Evolutionary conservation across 176 grass and related monocot genomes (phyloP).

Genomic region (Hordeum marinum): DNA sequence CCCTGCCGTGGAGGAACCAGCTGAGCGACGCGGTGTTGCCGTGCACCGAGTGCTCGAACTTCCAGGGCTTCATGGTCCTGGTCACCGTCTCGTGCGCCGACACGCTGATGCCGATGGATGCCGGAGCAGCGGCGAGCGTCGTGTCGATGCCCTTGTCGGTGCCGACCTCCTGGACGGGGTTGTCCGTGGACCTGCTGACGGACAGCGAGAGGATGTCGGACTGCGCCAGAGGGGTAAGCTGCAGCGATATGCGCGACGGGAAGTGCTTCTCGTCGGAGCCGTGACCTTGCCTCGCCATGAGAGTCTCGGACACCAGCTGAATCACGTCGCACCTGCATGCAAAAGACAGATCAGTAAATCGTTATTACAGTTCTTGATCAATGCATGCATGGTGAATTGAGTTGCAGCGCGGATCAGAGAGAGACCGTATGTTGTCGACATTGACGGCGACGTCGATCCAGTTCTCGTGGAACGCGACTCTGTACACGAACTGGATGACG

Average conservation of each 20-base stretch:
- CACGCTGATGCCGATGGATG: slow-evolving; percentile 36
- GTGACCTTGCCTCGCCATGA: slow-evolving; percentile 69
- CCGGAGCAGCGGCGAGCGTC: slow-evolving; percentile 21
- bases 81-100: slow-evolving; percentile 44
- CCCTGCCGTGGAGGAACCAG: slow-evolving; percentile 63
- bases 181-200: slow-evolving; percentile 65
- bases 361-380: background rate
- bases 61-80: slow-evolving; percentile 57
- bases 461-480: slow-evolving; percentile 46
- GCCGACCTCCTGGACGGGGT: slow-evolving; percentile 48
- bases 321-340: slow-evolving; percentile 57
- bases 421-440: slow-evolving; percentile 78
- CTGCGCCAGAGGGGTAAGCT: slow-evolving; percentile 58
- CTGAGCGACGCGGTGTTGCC: slow-evolving; percentile 43
- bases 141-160: slow-evolving; percentile 41
- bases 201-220: slow-evolving; percentile 60
- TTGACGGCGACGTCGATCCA: slow-evolving; percentile 61
- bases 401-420: slow-evolving; percentile 2
- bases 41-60: slow-evolving; percentile 62
- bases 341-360: background rate
- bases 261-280: slow-evolving; percentile 80
- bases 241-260: slow-evolving; percentile 65
- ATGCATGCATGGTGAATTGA: background rate
- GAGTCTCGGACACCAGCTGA: slow-evolving; percentile 60
- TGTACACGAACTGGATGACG: slow-evolving; percentile 57